phyloP scores from a whole-genome alignment of 495 filamentous ascomycete genomes.

The Daldinia vernicosa region DNA sequence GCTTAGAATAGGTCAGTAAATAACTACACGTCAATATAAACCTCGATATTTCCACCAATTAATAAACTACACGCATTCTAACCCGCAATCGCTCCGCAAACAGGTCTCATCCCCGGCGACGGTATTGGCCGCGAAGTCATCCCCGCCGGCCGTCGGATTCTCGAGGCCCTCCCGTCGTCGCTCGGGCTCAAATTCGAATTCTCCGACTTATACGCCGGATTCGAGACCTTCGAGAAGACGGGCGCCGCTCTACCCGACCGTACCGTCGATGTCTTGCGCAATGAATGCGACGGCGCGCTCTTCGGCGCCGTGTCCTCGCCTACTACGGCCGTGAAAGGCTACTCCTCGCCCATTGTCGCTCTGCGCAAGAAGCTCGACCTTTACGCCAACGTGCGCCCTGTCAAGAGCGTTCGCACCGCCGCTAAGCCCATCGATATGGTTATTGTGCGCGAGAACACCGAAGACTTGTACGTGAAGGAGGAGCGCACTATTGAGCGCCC shows the following conservation, averaged over 20 bases:
- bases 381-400: slow-evolving; percentile 97
- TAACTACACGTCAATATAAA: not conserved
- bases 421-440: slow-evolving; percentile 87
- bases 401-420: slow-evolving; percentile 77
- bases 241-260: slow-evolving; percentile 87
- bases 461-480: slow-evolving; percentile 99
- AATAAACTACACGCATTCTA: not conserved
- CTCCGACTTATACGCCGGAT: slow-evolving; percentile 89
- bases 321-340: slow-evolving; percentile 85
- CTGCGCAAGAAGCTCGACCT: slow-evolving; percentile 94
- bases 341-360: slow-evolving; percentile 96
- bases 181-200: slow-evolving; percentile 93
- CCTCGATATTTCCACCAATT: not conserved
- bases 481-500: slow-evolving; percentile 79
- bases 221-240: slow-evolving; percentile 87
- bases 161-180: slow-evolving; percentile 86
- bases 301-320: slow-evolving; percentile 98
- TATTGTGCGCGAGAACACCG: slow-evolving; percentile 98
- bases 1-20: slow-evolving; percentile 66
- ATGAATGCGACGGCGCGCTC: slow-evolving; percentile 93
- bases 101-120: slow-evolving; percentile 96
- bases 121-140: slow-evolving; percentile 99
- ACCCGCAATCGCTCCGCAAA: slow-evolving; percentile 25
- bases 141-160: slow-evolving; percentile 87
- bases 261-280: slow-evolving; percentile 84